These are phyloP conservation scores for Pelargonium citronellum DNA, from an alignment of 441 rosid genomes.

Conservation along the genomic window DNA sequence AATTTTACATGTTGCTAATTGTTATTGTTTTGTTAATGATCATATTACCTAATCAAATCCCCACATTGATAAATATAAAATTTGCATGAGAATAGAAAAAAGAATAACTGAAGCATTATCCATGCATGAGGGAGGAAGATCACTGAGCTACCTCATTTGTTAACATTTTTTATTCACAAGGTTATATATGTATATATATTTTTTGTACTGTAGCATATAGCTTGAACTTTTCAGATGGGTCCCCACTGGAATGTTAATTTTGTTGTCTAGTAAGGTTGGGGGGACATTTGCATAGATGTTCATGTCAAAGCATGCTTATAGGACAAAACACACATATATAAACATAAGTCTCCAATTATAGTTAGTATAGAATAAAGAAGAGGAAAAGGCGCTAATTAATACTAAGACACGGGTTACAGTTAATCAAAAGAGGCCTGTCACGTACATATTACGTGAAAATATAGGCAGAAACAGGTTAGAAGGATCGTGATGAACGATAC, in stretches of 20 bases:
- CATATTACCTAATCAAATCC: neutral
- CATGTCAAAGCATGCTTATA: conserved; percentile 31
- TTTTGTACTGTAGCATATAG: neutral
- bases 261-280: conserved; percentile 29
- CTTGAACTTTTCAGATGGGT: conserved; percentile 16
- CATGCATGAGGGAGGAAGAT: too few relatives aligned
- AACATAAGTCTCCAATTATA: conserved; percentile 16
- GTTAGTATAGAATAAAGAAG: neutral
- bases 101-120: neutral
- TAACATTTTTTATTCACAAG: too few relatives aligned
- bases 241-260: conserved; percentile 34
- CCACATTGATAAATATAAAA: neutral
- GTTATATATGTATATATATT: too few relatives aligned
- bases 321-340: conserved; percentile 28
- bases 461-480: conserved; percentile 11
- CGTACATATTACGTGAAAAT: neutral
- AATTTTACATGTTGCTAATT: neutral
- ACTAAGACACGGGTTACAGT: conserved; percentile 27
- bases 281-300: conserved; percentile 34
- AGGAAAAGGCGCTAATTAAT: conserved; percentile 1
- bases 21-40: neutral
- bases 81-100: conserved; percentile 4
- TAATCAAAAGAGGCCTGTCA: conserved; percentile 21
- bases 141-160: too few relatives aligned
- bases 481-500: neutral